Evolutionary conservation across 495 filamentous ascomycete genomes (phyloP).

Genomic region (Aspergillus panamensis): DNA sequence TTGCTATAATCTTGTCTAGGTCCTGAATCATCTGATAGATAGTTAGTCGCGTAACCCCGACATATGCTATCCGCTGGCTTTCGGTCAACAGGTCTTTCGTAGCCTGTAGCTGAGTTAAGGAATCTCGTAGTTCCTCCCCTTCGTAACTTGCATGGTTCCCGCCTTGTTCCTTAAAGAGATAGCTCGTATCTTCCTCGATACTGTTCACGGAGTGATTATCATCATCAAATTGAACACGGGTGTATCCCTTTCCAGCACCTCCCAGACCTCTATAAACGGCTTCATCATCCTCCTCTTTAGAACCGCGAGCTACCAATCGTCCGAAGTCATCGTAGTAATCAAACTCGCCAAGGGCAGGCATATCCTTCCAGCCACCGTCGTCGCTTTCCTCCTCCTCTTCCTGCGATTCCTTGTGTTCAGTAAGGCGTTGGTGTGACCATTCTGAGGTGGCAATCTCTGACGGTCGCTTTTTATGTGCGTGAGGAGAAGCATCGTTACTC

Average conservation of each 20-base stretch:
- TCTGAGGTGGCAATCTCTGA: constrained; percentile 55
- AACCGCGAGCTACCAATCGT: constrained; percentile 76
- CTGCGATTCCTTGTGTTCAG: constrained; percentile 47
- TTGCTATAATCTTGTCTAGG: constrained; percentile 51
- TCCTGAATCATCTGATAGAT: constrained; percentile 74
- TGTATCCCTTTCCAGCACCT: constrained; percentile 92
- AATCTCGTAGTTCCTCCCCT: constrained; percentile 79
- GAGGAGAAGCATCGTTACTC: constrained; percentile 15
- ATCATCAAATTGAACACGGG: constrained; percentile 86
- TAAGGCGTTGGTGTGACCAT: constrained; percentile 87
- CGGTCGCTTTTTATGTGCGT: constrained; percentile 23
- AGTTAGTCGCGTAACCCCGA: constrained; percentile 77
- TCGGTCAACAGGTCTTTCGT: constrained; percentile 95
- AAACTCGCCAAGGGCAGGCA: constrained; percentile 88
- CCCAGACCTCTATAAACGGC: constrained; percentile 72
- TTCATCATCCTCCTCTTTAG: constrained; percentile 63
- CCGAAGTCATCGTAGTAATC: constrained; percentile 96
- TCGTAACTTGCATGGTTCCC: constrained; percentile 60
- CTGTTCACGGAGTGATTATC: constrained; percentile 90
- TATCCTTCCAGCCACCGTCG: constrained; percentile 75
- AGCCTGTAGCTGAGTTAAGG: constrained; percentile 85
- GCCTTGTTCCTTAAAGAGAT: constrained; percentile 74
- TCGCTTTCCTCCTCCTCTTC: constrained; percentile 46
- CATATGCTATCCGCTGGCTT: constrained; percentile 94
- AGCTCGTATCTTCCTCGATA: constrained; percentile 96